Evolutionary conservation across 139 green algal genomes (phyloP).

Genomic region (Coccomyxa sp.): DNA sequence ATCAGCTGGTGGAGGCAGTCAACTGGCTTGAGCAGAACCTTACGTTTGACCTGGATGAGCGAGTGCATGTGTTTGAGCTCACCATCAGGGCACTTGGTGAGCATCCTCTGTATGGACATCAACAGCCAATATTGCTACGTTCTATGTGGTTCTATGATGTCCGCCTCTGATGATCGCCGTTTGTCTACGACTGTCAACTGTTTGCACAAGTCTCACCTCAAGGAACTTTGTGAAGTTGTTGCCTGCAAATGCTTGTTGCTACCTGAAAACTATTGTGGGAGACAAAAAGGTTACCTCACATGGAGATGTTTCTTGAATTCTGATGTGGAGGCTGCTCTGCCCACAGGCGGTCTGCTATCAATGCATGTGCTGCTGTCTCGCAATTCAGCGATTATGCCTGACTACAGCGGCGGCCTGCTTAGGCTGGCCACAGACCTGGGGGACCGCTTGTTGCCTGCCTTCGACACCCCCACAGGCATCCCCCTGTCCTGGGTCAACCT

Average conservation of each 20-base stretch:
- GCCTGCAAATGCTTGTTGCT: not conserved
- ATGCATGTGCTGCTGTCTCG: conserved; percentile 33
- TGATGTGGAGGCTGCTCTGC: not conserved
- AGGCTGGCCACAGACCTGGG: conserved; percentile 55
- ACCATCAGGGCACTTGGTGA: conserved; percentile 60
- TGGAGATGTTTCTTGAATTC: no score
- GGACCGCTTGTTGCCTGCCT: conserved; percentile 74
- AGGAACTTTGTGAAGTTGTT: not conserved
- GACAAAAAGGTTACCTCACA: not conserved
- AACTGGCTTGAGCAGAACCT: conserved; percentile 37
- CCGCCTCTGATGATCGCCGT: not conserved
- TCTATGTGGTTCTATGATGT: no score
- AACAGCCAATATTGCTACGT: no score
- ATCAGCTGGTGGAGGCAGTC: conserved; percentile 42
- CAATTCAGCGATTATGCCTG: conserved; percentile 1
- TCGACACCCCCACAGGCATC: conserved; percentile 71
- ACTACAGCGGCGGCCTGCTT: conserved; percentile 60
- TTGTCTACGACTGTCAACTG: not conserved
- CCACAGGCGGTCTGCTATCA: conserved; percentile 41
- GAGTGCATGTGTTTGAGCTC: conserved; percentile 61
- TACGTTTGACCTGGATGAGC: conserved; percentile 51
- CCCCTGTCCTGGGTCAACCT: conserved; percentile 75
- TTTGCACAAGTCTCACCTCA: not conserved
- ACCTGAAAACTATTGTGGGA: not conserved
- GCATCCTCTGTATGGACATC: not conserved